phyloP scores from a whole-genome alignment of 495 filamentous ascomycete genomes.

The Pyrenula aspistea region DNA sequence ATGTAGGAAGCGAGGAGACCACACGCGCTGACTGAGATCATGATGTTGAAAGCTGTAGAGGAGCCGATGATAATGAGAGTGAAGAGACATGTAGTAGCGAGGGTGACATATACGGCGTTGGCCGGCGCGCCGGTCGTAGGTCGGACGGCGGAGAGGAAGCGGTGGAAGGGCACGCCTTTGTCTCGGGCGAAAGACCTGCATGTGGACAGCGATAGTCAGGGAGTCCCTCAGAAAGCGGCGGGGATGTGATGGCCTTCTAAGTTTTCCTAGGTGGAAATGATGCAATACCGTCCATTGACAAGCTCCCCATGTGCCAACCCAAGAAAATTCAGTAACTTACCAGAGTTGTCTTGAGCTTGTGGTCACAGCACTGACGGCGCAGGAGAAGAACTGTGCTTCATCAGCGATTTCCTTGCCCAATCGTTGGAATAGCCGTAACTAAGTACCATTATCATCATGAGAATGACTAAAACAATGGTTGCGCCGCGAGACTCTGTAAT shows the following conservation, averaged over 20 bases:
- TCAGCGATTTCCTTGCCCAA: no score
- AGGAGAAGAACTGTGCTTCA: conserved; percentile 11
- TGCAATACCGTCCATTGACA: no score
- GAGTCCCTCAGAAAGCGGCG: conserved; percentile 45
- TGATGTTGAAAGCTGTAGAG: conserved; percentile 16
- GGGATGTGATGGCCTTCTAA: no score
- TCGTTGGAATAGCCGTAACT: no score
- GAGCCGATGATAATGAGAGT: conserved; percentile 8
- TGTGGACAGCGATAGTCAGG: conserved; percentile 42
- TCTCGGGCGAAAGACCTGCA: conserved; percentile 28
- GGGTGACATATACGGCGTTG: conserved; percentile 16
- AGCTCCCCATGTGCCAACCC: no score
- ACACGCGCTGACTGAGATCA: conserved; percentile 15
- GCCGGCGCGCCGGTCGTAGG: conserved; percentile 16
- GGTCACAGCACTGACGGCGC: conserved; percentile 18
- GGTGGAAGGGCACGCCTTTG: conserved; percentile 23
- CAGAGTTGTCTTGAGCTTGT: conserved; percentile 23
- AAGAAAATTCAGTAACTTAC: no score
- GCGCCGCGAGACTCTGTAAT: conserved; percentile 9
- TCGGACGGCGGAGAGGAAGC: conserved; percentile 14
- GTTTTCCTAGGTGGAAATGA: no score
- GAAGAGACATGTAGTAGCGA: conserved; percentile 7
- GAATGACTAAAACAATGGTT: conserved; percentile 13
- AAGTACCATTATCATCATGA: conserved; percentile 19
- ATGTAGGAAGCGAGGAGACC: conserved; percentile 17